Evolutionary conservation across 108 stramenopile genomes (phyloP).

Genomic region (Epithemia pelagica): DNA sequence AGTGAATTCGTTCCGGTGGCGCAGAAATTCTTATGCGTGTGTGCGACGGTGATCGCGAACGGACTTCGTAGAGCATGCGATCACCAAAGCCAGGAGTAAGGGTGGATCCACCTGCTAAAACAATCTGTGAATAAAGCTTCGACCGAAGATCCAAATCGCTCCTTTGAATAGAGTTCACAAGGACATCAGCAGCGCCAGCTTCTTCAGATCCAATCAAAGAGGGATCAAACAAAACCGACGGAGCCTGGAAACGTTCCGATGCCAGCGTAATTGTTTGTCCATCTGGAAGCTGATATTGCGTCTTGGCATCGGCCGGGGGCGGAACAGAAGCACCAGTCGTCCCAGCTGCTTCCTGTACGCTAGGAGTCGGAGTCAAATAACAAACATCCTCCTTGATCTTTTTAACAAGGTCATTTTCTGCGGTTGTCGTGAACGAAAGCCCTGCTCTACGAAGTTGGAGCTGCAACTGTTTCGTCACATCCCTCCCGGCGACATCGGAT

Average conservation of each 20-base stretch:
- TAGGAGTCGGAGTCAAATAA: slow-evolving; percentile 60
- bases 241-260: slow-evolving; percentile 85
- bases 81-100: slow-evolving; percentile 91
- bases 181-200: slow-evolving; percentile 77
- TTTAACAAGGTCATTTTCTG: slow-evolving; percentile 85
- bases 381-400: slow-evolving; percentile 92
- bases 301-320: slow-evolving; percentile 45
- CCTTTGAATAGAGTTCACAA: slow-evolving; percentile 81
- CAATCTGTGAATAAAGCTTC: slow-evolving; percentile 91
- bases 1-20: slow-evolving; percentile 84
- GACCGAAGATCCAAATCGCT: slow-evolving; percentile 90
- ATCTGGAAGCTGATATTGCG: slow-evolving; percentile 87
- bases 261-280: slow-evolving; percentile 77
- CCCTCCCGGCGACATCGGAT: slow-evolving; percentile 92
- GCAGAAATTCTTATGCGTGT: slow-evolving; percentile 88
- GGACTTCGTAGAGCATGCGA: slow-evolving; percentile 89
- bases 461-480: slow-evolving; percentile 90
- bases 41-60: slow-evolving; percentile 69
- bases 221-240: slow-evolving; percentile 92
- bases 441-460: slow-evolving; percentile 81
- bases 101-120: slow-evolving; percentile 93
- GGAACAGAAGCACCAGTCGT: slow-evolving; percentile 13
- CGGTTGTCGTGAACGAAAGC: slow-evolving; percentile 84
- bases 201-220: slow-evolving; percentile 89
- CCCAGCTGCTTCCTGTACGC: slow-evolving; percentile 33